Conservation (phyloP, 208 protist genomes). For the Leishmania guyanensis region DNA sequence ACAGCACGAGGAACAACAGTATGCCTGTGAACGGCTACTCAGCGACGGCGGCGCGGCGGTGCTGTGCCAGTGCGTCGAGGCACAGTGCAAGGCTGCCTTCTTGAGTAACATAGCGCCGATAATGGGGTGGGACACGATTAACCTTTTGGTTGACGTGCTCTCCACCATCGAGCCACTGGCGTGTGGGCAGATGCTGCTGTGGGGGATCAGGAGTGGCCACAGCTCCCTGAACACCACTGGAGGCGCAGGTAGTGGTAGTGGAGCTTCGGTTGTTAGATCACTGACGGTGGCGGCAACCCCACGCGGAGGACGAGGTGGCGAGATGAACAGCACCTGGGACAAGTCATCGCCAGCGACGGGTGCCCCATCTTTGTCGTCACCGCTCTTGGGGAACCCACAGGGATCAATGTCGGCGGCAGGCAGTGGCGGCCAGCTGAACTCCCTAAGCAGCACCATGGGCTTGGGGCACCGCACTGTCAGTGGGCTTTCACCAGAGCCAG, state of each 20-base stretch:
- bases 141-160: slow-evolving; percentile 62
- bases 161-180: slow-evolving; percentile 21
- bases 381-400: background rate
- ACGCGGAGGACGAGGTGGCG: background rate
- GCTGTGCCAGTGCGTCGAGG: slow-evolving; percentile 27
- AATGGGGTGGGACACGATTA: slow-evolving; percentile 54
- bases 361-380: background rate
- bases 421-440: background rate
- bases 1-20: slow-evolving; percentile 23
- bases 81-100: slow-evolving; percentile 54
- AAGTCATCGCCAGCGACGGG: background rate
- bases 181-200: slow-evolving; percentile 21
- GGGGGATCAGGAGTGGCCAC: slow-evolving; percentile 7
- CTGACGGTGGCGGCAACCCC: background rate
- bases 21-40: slow-evolving; percentile 53
- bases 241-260: background rate
- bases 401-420: background rate
- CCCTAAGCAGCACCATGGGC: slow-evolving; percentile 4
- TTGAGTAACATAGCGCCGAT: slow-evolving; percentile 33
- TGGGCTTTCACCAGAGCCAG: background rate
- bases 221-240: background rate
- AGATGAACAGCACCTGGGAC: slow-evolving; percentile 4
- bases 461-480: background rate
- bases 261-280: background rate
- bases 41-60: slow-evolving; percentile 45